Evolutionary conservation across 805 yeast genomes (phyloP), one percentile per base, ranked within the genome.

Genomic region (Ogataea dorogensis): DNA sequence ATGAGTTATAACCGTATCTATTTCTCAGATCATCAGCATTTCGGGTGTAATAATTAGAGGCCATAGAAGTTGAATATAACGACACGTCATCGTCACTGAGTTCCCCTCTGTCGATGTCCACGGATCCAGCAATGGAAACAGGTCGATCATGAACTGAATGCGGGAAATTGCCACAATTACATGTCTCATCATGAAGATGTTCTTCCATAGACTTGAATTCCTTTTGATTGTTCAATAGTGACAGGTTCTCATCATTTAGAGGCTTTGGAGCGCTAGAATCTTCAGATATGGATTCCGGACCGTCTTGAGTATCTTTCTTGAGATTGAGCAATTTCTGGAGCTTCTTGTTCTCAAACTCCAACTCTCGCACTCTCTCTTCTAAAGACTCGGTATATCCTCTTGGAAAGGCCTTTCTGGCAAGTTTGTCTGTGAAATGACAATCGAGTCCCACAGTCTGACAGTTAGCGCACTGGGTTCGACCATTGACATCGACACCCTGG

Each of bases 371-470:
- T 33, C 95, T 67, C 53, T 86, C 94, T 56, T 88, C 97, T 36
- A 88, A 59, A 2, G 88, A 80, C 61, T 88, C 96, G 0, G 96
- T 88, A 52, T 88, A 88, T 0, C 96, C 96, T 55, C 94, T 71
- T 0, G 96, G 96, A 52, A 81, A 88, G 0, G 95, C 91, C 44
- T 89, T 68, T 40, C 96, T 71, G 1, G 89, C 75, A n/a, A 88
- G 67, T 49, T 82, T 81, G 55, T 88, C 96, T 12, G 89, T 79
- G n/a, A 86, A 83, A 38, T 81, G 81, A 59, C 97, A 88, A 45
- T 86, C 91, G 40, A 88, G 73, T 3, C 96, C 96, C 3, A 86
- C 93, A 5, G 79, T 71, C 9, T 77, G 79, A 66, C 97, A 88
- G 42, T 84, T 82, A 0, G 91, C 75, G 57, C 97, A 88, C 47